Conservation (phyloP, 805 yeast genomes). For the Jamesozyma rosinii region DNA sequence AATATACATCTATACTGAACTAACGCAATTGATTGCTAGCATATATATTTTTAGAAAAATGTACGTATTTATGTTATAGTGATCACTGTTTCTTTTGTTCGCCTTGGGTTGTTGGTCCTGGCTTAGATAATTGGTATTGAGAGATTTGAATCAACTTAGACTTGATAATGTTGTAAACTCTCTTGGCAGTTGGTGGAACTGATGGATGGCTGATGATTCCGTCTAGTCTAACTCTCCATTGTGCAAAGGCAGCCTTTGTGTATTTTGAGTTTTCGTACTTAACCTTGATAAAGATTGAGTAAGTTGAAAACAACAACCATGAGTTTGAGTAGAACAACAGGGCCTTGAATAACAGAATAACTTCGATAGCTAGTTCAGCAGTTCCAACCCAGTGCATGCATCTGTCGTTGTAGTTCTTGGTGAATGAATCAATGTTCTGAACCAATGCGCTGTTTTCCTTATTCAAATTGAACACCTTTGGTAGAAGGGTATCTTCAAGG, state of each 20-base stretch:
- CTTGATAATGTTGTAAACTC: constrained; percentile 8
- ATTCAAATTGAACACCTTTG: constrained; percentile 36
- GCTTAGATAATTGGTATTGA: constrained; percentile 8
- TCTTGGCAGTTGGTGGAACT: constrained; percentile 44
- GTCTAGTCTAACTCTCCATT: constrained; percentile 58
- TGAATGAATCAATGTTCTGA: constrained; percentile 34
- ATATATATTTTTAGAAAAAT: no score
- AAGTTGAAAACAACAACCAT: constrained; percentile 46
- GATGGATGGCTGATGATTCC: constrained; percentile 44
- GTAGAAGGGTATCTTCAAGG: constrained; percentile 54
- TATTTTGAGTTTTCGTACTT: constrained; percentile 69
- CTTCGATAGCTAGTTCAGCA: constrained; percentile 40
- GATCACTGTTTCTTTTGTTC: no score
- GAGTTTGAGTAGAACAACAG: constrained; percentile 55
- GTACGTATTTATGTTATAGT: no score
- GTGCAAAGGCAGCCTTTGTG: constrained; percentile 60
- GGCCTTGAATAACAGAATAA: constrained; percentile 42
- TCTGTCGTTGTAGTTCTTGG: constrained; percentile 47
- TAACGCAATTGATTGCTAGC: no score
- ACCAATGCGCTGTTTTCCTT: constrained; percentile 26
- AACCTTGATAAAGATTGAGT: constrained; percentile 58
- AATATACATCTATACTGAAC: no score
- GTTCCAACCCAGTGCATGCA: constrained; percentile 53
- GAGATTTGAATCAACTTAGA: constrained; percentile 9
- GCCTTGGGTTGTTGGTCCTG: background rate